A percentile compares a stretch with the other conserved stretches of the same genome.
Evolutionary conservation across 2,329 filamentous ascomycete species (phyloP).

Genomic region (Aspergillus awamori): DNA sequence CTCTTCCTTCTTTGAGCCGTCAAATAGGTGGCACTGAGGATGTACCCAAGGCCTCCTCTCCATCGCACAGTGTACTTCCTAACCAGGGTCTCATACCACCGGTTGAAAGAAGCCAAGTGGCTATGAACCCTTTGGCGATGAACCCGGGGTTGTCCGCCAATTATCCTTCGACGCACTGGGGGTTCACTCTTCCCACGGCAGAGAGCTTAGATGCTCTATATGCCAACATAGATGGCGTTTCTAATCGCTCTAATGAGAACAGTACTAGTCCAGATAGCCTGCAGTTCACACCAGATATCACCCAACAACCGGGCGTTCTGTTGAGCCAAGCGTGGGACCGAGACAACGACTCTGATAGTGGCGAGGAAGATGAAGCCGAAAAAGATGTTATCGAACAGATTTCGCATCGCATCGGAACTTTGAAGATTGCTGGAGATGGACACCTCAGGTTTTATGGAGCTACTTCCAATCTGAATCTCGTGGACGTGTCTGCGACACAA

Average conservation of each 20-base stretch:
- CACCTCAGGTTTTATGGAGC: slow-evolving; percentile 50
- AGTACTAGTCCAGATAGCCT: slow-evolving; percentile 30
- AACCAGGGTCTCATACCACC: slow-evolving; percentile 20
- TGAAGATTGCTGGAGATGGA: slow-evolving; percentile 49
- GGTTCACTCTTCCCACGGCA: slow-evolving; percentile 39
- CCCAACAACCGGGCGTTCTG: slow-evolving; percentile 27
- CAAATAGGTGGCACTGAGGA: slow-evolving; percentile 14
- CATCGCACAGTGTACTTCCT: slow-evolving; percentile 17
- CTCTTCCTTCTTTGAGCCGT: slow-evolving; percentile 11
- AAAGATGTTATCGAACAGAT: slow-evolving; percentile 48
- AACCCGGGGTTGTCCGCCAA: slow-evolving; percentile 10
- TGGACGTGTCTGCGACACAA: slow-evolving; percentile 40
- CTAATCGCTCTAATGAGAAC: slow-evolving; percentile 23
- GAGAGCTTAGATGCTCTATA: slow-evolving; percentile 40
- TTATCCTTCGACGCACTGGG: slow-evolving; percentile 34
- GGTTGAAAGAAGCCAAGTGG: slow-evolving; percentile 17
- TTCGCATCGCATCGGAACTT: slow-evolving; percentile 47
- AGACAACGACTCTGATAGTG: slow-evolving; percentile 37
- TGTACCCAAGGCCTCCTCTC: slow-evolving; percentile 12
- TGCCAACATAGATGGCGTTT: slow-evolving; percentile 31
- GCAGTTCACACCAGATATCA: slow-evolving; percentile 33
- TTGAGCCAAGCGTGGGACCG: slow-evolving; percentile 24
- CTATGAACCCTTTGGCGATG: slow-evolving; percentile 27
- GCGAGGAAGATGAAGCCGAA: slow-evolving; percentile 39
- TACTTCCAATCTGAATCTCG: slow-evolving; percentile 48